These are phyloP conservation scores for Kwoniella pini DNA, from an alignment of 768 basidiomycete genomes.

Conservation along the genomic window DNA sequence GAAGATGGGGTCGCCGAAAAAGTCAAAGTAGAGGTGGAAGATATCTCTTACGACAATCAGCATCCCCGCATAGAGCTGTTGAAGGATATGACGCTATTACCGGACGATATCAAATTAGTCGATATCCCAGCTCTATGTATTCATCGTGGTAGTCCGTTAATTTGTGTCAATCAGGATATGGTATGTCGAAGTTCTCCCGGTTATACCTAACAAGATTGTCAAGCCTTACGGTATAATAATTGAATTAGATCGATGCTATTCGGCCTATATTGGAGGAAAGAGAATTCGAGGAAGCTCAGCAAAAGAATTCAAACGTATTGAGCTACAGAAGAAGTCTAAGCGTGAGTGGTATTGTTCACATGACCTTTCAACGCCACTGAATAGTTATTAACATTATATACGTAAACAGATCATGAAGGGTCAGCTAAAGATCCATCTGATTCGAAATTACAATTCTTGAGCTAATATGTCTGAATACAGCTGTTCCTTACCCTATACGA, in stretches of 20 bases:
- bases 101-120: conserved; percentile 34
- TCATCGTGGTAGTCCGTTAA: conserved; percentile 42
- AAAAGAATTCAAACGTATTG: conserved; percentile 52
- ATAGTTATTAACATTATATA: too few relatives aligned
- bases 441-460: too few relatives aligned
- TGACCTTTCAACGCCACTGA: too few relatives aligned
- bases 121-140: conserved; percentile 46
- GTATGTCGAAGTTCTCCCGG: conserved; percentile 39
- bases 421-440: conserved; percentile 5
- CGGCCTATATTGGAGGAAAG: conserved; percentile 50
- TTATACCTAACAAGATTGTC: too few relatives aligned
- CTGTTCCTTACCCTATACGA: conserved; percentile 44
- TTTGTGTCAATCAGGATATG: conserved; percentile 53
- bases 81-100: conserved; percentile 38
- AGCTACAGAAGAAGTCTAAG: conserved; percentile 53
- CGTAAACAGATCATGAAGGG: conserved; percentile 32
- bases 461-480: too few relatives aligned
- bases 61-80: not conserved
- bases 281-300: conserved; percentile 47
- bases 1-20: not conserved
- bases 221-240: too few relatives aligned
- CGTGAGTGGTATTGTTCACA: too few relatives aligned
- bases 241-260: conserved; percentile 48
- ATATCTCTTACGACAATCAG: not conserved
- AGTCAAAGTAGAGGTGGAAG: not conserved